Percentiles rank a stretch among this genome's conserved stretches.
These are phyloP conservation scores for Cryptococcus wingfieldii DNA, from an alignment of 1,284 basidiomycete genomes.

Conservation along the genomic window DNA sequence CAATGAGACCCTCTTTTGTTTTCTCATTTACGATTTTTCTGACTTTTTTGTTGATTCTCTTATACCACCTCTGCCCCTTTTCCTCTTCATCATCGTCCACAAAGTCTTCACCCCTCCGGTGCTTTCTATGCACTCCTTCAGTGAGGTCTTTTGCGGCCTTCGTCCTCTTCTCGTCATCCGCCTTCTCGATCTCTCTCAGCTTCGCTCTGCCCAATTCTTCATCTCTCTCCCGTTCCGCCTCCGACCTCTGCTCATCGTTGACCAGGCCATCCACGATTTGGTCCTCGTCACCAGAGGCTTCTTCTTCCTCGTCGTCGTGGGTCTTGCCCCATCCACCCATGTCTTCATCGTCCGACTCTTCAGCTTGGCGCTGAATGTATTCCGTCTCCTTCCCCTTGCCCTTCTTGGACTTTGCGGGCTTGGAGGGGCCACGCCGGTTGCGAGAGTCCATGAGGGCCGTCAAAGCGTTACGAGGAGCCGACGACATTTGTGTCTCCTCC, in stretches of 20 bases:
- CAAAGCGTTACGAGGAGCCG: neutral
- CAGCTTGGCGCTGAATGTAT: constrained; percentile 38
- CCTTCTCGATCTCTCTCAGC: constrained; percentile 28
- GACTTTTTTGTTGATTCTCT: constrained; percentile 23
- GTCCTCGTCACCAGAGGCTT: constrained; percentile 31
- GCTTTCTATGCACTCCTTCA: constrained; percentile 31
- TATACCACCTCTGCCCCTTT: constrained; percentile 11
- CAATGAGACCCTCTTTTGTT: constrained; percentile 30
- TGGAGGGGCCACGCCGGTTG: no score
- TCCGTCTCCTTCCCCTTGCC: neutral
- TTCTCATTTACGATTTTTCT: constrained; percentile 23
- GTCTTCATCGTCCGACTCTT: constrained; percentile 42
- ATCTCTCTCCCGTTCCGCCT: constrained; percentile 23
- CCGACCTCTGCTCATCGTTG: constrained; percentile 31
- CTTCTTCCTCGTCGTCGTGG: constrained; percentile 22
- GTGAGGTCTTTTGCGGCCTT: constrained; percentile 36
- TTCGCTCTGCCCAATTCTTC: constrained; percentile 24
- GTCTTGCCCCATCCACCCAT: constrained; percentile 24
- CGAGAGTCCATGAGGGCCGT: no score
- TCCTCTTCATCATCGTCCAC: constrained; percentile 32
- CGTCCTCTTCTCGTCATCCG: constrained; percentile 36
- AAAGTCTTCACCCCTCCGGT: constrained; percentile 34
- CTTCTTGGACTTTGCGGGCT: neutral
- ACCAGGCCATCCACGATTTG: constrained; percentile 35
- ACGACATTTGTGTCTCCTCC: neutral